Evolutionary conservation across 768 basidiomycete species (phyloP), one percentile per base, ranked within the genome.

Genomic region (Suillus fuscotomentosus): DNA sequence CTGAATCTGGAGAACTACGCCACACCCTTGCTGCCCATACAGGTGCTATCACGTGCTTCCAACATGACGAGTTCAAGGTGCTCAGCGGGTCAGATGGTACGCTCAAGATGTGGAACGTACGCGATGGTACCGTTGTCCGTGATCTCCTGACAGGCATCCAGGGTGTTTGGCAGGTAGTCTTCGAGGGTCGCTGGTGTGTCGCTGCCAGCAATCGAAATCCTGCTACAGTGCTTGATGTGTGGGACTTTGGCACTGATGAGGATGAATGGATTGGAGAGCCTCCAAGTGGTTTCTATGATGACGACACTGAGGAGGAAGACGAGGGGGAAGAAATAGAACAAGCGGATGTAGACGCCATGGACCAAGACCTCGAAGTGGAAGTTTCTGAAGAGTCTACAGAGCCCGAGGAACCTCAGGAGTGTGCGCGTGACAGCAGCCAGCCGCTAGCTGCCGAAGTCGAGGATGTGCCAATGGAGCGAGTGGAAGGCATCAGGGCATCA

Each of bases 11-110:
- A 62, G 88, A 88, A 64, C 82, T 93, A 38, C 87, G 85, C 45
- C 90, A 95, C 68, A 88, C 90, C 0, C 85, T 99, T 38, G 88
- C 90, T 4, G 94, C 93, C 1, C 97, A 99, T 75, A 91, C 91
- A 7, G 97, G 96, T 24, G 95, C 97, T n/a, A 99, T 99, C 69
- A 99, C 97, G 20, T 99, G 97, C 79, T 98, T 99, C 83, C 95
- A 97, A 76, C 95, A 97, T 69, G 97, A 99, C 75, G 96, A 99
- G 74, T 94, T 93, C 82, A 98, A 97, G 74, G 94, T 99, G 53
- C 84, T 99, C 36, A 94, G 91, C 71, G 97, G 97, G 14, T 93
- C 91, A 15, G 97, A 99, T 69, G 97, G 97, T 17, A 94, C 92
- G 64, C 82, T 99, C 70, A 98, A 98, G 83, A 92, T 99, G 89